Conservation (phyloP, 805 yeast genomes). For the Candida khao-thaluensis region DNA sequence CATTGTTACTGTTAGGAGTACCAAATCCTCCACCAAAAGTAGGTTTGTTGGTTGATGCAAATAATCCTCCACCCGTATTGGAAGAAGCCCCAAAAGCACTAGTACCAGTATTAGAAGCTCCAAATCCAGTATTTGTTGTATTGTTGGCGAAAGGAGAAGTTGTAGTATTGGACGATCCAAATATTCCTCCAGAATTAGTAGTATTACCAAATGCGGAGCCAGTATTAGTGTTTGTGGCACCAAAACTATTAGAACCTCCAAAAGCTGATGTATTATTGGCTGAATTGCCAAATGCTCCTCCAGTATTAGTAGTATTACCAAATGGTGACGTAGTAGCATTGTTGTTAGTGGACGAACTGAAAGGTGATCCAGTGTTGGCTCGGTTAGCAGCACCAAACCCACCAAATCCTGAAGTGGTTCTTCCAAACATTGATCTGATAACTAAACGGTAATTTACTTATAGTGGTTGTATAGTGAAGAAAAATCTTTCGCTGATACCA, state of each 20-base stretch:
- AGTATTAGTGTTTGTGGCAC: slow-evolving; percentile 4
- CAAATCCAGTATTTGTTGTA: slow-evolving; percentile 15
- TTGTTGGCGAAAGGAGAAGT: slow-evolving; percentile 20
- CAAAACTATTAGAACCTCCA: slow-evolving; percentile 3
- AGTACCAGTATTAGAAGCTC: slow-evolving; percentile 10
- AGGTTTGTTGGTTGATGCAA: slow-evolving; percentile 24
- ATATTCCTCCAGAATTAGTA: slow-evolving; percentile 29
- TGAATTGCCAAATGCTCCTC: slow-evolving; percentile 10
- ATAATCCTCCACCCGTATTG: slow-evolving; percentile 22
- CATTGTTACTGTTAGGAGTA: slow-evolving; percentile 14
- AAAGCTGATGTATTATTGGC: background rate
- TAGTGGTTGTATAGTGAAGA: slow-evolving; percentile 43
- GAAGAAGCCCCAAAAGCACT: slow-evolving; percentile 25
- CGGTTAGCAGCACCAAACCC: slow-evolving; percentile 37
- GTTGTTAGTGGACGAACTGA: slow-evolving; percentile 29
- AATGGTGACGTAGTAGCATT: slow-evolving; percentile 33
- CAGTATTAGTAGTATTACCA: slow-evolving; percentile 24
- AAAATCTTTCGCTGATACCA: no score
- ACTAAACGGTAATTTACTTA: slow-evolving; percentile 69
- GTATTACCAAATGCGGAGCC: slow-evolving; percentile 43
- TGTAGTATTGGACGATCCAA: slow-evolving; percentile 29
- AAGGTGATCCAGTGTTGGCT: slow-evolving; percentile 31
- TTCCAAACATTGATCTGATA: slow-evolving; percentile 54
- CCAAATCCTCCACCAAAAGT: slow-evolving; percentile 28
- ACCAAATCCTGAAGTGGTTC: slow-evolving; percentile 51